Evolutionary conservation across 2,329 filamentous ascomycete genomes (phyloP).

Genomic region (Gremmenia infestans): DNA sequence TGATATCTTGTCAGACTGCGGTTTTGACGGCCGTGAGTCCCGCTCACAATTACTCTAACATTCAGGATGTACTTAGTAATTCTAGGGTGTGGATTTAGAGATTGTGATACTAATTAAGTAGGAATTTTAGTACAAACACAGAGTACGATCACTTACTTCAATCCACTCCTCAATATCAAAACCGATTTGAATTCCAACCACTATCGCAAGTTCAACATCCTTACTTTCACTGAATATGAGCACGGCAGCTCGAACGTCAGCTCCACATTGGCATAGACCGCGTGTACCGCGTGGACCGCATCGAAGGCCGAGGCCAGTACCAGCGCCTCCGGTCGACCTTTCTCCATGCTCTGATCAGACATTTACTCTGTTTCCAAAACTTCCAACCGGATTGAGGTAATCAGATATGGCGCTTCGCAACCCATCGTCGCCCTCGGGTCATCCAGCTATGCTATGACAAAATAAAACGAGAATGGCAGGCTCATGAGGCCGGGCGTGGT

Average conservation of each 20-base stretch:
- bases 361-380: conserved; percentile 4
- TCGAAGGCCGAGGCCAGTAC: background rate
- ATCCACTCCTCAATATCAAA: no score
- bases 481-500: conserved; percentile 8
- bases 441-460: conserved; percentile 13
- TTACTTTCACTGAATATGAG: no score
- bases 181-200: no score
- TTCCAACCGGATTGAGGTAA: conserved; percentile 9
- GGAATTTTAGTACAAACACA: no score
- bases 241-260: no score
- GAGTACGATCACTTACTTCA: no score
- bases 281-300: background rate
- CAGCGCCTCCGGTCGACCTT: background rate
- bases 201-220: no score
- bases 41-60: background rate
- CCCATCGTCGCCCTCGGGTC: conserved; percentile 5
- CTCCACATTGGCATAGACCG: no score
- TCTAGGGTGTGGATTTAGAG: no score
- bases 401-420: conserved; percentile 8
- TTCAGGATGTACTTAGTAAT: no score
- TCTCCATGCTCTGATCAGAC: background rate
- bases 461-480: conserved; percentile 6
- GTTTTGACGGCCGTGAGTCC: background rate
- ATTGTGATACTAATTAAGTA: no score
- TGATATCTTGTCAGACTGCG: background rate